These are phyloP conservation scores for Periconia macrospinosa DNA, from an alignment of 2,329 filamentous ascomycete genomes.

Conservation along the genomic window DNA sequence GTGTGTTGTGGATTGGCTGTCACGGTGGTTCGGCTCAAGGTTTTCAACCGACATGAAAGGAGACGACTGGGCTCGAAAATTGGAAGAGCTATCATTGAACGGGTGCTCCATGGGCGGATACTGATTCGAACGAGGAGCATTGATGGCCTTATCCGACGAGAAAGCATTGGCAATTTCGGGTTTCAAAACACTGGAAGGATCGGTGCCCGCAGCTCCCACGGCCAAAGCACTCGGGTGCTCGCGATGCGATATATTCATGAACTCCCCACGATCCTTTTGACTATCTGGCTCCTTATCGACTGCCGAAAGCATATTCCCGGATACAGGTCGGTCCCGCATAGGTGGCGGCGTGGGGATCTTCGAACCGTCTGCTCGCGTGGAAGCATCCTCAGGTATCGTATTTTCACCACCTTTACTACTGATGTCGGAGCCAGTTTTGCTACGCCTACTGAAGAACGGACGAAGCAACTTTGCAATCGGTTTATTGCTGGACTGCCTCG, in stretches of 20 bases:
- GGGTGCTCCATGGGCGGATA: slow-evolving; percentile 30
- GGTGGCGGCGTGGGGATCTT: slow-evolving; percentile 8
- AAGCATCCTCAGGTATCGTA: slow-evolving; percentile 5
- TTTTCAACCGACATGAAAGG: slow-evolving; percentile 11
- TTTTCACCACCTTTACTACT: slow-evolving; percentile 1
- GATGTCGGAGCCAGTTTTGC: slow-evolving; percentile 8
- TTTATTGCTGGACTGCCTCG: slow-evolving; percentile 30
- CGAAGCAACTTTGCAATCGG: not conserved
- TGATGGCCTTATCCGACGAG: not conserved
- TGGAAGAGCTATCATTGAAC: slow-evolving; percentile 20
- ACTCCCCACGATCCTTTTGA: too few species aligned
- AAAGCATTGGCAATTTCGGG: not conserved
- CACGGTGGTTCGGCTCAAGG: slow-evolving; percentile 18
- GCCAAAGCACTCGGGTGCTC: too few species aligned
- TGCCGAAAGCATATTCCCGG: not conserved
- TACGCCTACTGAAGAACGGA: slow-evolving; percentile 4
- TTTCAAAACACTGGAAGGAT: not conserved
- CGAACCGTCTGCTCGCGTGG: slow-evolving; percentile 2
- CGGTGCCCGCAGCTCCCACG: too few species aligned
- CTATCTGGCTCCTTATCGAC: not conserved
- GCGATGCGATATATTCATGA: too few species aligned
- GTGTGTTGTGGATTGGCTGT: slow-evolving; percentile 41
- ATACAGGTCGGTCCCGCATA: slow-evolving; percentile 2
- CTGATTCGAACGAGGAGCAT: not conserved
- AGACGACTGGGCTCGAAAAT: slow-evolving; percentile 15